Evolutionary conservation across 2,329 filamentous ascomycete species (phyloP).

Genomic region (Aureobasidium vineae): DNA sequence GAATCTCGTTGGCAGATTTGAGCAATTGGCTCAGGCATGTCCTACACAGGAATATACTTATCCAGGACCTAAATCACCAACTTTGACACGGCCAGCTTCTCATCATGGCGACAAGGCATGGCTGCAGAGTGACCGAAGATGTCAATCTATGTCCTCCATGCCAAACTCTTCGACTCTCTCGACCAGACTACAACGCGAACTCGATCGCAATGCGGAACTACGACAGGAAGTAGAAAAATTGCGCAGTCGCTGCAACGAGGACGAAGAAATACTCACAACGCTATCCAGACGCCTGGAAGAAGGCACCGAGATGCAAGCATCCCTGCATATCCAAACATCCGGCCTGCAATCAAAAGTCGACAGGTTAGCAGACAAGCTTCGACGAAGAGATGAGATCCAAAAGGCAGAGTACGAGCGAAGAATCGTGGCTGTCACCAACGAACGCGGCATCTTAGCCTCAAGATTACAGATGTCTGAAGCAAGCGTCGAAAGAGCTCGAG

Average conservation of each 20-base stretch:
- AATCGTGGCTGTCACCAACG: background rate
- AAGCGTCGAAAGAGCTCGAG: background rate
- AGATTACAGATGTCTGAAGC: background rate
- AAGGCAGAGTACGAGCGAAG: slow-evolving; percentile 15
- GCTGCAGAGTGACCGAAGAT: background rate
- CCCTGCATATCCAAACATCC: background rate
- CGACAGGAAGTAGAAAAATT: background rate
- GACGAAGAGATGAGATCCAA: slow-evolving; percentile 5
- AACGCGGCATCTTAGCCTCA: slow-evolving; percentile 2
- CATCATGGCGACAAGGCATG: slow-evolving; percentile 2
- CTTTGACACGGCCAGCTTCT: background rate
- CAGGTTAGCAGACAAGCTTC: slow-evolving; percentile 3
- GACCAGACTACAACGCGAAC: background rate
- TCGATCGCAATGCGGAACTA: background rate
- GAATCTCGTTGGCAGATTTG: slow-evolving; percentile 22
- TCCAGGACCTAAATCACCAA: background rate
- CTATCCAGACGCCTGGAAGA: background rate
- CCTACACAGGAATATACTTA: slow-evolving; percentile 43
- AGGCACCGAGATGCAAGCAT: background rate
- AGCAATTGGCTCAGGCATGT: slow-evolving; percentile 36
- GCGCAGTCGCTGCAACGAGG: background rate
- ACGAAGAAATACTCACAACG: background rate
- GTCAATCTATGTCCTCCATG: background rate
- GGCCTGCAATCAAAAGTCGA: slow-evolving; percentile 12
- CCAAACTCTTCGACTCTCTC: background rate